Percentiles rank a stretch among this genome's conserved stretches.
These are phyloP conservation scores for Fusarium miscanthi DNA, from an alignment of 2,329 filamentous ascomycete species.

Conservation along the genomic window DNA sequence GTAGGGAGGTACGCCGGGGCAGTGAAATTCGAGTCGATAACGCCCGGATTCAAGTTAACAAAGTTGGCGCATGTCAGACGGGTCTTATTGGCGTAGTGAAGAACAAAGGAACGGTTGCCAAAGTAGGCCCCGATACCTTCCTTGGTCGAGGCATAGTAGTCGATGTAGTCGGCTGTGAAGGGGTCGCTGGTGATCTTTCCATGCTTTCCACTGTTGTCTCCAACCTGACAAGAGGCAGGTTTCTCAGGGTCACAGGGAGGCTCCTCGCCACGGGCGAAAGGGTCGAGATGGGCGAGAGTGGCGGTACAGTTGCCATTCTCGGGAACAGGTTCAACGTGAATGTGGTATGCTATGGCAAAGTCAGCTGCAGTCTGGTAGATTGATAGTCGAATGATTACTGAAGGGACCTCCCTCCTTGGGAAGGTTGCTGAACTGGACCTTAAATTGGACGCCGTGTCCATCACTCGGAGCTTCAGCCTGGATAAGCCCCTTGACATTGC, in stretches of 20 bases:
- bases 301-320: slow-evolving; percentile 76
- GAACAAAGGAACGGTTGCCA: slow-evolving; percentile 71
- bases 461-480: slow-evolving; percentile 57
- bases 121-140: slow-evolving; percentile 67
- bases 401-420: slow-evolving; percentile 69
- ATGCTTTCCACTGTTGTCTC: slow-evolving; percentile 81
- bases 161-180: slow-evolving; percentile 63
- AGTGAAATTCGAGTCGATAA: slow-evolving; percentile 31
- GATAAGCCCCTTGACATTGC: slow-evolving; percentile 67
- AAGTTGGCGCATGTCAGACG: slow-evolving; percentile 75
- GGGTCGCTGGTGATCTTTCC: slow-evolving; percentile 67
- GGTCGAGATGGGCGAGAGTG: slow-evolving; percentile 77
- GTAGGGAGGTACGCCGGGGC: slow-evolving; percentile 34
- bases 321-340: slow-evolving; percentile 74
- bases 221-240: slow-evolving; percentile 77
- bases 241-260: slow-evolving; percentile 67
- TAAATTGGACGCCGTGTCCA: slow-evolving; percentile 66
- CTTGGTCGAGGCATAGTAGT: slow-evolving; percentile 67
- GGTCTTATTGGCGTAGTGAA: slow-evolving; percentile 73
- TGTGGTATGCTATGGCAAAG: slow-evolving; percentile 70
- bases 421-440: slow-evolving; percentile 67
- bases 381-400: slow-evolving; percentile 56
- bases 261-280: slow-evolving; percentile 71
- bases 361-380: slow-evolving; percentile 11
- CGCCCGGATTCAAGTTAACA: slow-evolving; percentile 37